Evolutionary conservation across 371 early-diverging fungal species (phyloP), one percentile per base, ranked within the genome.

Genomic region (Gilbertella persicaria): DNA sequence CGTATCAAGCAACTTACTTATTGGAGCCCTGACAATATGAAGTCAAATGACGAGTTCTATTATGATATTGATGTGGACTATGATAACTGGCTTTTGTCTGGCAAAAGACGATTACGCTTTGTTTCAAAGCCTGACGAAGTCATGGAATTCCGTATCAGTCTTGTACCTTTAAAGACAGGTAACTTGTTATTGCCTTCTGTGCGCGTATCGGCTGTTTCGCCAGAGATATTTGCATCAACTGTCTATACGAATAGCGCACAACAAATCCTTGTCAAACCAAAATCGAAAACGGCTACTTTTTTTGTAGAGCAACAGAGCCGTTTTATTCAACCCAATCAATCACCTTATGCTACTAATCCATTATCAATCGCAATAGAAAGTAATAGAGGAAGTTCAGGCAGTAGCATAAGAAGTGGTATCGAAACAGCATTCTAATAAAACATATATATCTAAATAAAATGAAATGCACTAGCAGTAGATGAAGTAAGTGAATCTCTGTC

Each of bases 21-120:
- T 46, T 88, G 88, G 88, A 43, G 20, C 17, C 43, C 48, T 24
- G 51, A 50, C 0, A 41, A 26, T 12, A 39, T 14, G 1, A 50
- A 60, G 5, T 50, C 20, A 29, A 48, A 73, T n/a, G 30, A 67
- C 37, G 78, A 79, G 8, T 81, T 84, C 42, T 75, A 62, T 49
- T 88, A 86, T 50, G 87, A 87, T n/a, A 75, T 90, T 51, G 70
- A 82, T 50, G 82, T 83, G 1, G 84, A 87, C 47, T 84, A 85
- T 56, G 82, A 82, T 29, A 80, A 83, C 55, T 90, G 90, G 90
- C 45, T 89, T 8, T 54, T 90, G 5, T 70, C 85, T 13, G 91
- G 91, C 5, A 82, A 85, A 58, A 73, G 80, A 49, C 79, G 84
- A 41, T 56, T 81, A 33, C 63, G 81, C 4, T 85, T 90, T 55